These are phyloP conservation scores for Cornus florida DNA, from an alignment of 148 eudicot species.

Conservation along the genomic window DNA sequence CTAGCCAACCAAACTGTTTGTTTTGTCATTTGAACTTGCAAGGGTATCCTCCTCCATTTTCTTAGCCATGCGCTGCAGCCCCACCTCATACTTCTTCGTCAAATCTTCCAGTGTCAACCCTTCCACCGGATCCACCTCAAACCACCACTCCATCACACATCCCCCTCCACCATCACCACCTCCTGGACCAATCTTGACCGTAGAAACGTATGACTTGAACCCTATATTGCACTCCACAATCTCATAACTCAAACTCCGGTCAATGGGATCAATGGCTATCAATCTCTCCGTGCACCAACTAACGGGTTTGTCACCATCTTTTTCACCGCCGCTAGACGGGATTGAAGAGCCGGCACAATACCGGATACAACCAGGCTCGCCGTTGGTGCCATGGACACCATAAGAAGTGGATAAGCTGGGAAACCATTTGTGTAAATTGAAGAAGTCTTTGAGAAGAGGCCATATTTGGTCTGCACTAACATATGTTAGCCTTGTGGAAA, in stretches of 20 bases:
- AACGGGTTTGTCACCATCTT: constrained; percentile 3
- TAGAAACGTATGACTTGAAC: constrained; percentile 60
- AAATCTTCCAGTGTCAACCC: constrained; percentile 60
- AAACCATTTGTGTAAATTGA: constrained; percentile 65
- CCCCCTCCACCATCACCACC: constrained; percentile 25
- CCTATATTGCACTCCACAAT: constrained; percentile 72
- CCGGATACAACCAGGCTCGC: constrained; percentile 70
- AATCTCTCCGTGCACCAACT: constrained; percentile 77
- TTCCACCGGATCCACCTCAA: constrained; percentile 55
- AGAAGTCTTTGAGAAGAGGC: constrained; percentile 66
- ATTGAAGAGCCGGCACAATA: constrained; percentile 55
- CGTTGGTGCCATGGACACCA: constrained; percentile 72
- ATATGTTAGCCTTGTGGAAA: constrained; percentile 30
- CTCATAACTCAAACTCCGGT: constrained; percentile 57
- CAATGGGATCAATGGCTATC: constrained; percentile 41
- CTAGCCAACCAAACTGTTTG: too few relatives aligned
- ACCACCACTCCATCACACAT: constrained; percentile 66
- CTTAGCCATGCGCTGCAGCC: constrained; percentile 45
- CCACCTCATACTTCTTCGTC: constrained; percentile 51
- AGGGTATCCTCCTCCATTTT: constrained; percentile 46
- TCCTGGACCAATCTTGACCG: constrained; percentile 43
- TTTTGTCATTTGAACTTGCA: too few relatives aligned
- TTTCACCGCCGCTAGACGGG: constrained; percentile 17
- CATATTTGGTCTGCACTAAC: constrained; percentile 58
- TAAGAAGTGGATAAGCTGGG: constrained; percentile 50